Evolutionary conservation across 805 yeast genomes (phyloP).

Genomic region (Teunomyces gatunensis): DNA sequence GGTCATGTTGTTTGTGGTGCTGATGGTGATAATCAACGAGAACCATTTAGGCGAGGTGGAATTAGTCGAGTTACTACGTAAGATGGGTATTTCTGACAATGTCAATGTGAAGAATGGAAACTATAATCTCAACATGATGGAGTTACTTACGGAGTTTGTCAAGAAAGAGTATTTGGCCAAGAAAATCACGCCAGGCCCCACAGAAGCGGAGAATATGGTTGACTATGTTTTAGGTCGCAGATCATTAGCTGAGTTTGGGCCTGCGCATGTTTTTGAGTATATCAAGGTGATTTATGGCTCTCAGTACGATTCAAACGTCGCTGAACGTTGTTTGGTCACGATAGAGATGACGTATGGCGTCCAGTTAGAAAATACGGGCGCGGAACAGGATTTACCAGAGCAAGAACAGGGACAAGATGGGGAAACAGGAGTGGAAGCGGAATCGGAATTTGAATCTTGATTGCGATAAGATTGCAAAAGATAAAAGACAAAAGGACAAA

Average conservation of each 20-base stretch:
- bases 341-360: conserved; percentile 25
- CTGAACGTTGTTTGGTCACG: conserved; percentile 18
- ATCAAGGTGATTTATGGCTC: conserved; percentile 24
- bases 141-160: conserved; percentile 24
- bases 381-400: background rate
- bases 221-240: conserved; percentile 34
- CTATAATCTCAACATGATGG: conserved; percentile 16
- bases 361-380: conserved; percentile 8
- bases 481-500: too few relatives aligned
- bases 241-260: conserved; percentile 31
- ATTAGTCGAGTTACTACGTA: conserved; percentile 18
- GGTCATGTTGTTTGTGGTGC: conserved; percentile 24
- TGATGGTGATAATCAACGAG: conserved; percentile 29
- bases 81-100: conserved; percentile 18
- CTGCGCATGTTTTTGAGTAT: conserved; percentile 24
- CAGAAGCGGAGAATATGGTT: conserved; percentile 14
- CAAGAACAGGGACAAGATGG: too few relatives aligned
- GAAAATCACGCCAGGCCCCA: conserved; percentile 8
- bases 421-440: background rate
- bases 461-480: background rate
- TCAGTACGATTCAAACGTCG: conserved; percentile 18
- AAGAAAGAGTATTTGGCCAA: conserved; percentile 28
- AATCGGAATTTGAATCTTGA: background rate
- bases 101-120: conserved; percentile 7
- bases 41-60: conserved; percentile 29